Percentiles rank a stretch among this genome's conserved stretches.
Evolutionary conservation across 495 filamentous ascomycete species (phyloP).

Genomic region (Penicillium canariense): DNA sequence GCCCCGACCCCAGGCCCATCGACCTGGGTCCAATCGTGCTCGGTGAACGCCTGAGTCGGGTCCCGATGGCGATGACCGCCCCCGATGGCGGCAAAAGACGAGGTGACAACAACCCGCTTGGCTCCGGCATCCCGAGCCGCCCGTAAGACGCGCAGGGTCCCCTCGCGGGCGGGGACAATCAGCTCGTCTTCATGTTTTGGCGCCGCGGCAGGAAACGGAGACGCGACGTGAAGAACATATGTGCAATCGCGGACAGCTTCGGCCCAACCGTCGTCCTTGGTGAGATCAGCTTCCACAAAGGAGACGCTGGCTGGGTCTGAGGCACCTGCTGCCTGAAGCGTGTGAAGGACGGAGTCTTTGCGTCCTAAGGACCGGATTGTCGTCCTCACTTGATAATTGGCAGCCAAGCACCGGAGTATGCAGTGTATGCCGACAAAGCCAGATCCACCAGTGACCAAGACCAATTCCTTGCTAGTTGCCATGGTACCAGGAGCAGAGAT

Average conservation of each 20-base stretch:
- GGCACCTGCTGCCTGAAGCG: conserved; percentile 1
- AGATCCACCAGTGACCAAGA: conserved; percentile 12
- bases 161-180: conserved; percentile 12
- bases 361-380: conserved; percentile 8
- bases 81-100: conserved; percentile 7
- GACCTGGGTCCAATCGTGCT: conserved; percentile 9
- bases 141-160: conserved; percentile 10
- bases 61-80: neutral
- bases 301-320: neutral
- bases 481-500: neutral
- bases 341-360: neutral
- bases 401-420: conserved; percentile 9
- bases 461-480: neutral
- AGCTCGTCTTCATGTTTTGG: conserved; percentile 12
- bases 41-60: conserved; percentile 1
- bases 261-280: conserved; percentile 9
- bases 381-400: conserved; percentile 8
- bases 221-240: conserved; percentile 14
- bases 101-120: conserved; percentile 10
- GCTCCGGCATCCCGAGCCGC: conserved; percentile 9
- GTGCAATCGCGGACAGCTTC: conserved; percentile 12
- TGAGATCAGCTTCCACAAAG: conserved; percentile 11
- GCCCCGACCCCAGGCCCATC: neutral
- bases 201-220: conserved; percentile 1
- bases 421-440: conserved; percentile 9